These are phyloP conservation scores for Rhodotorula glutinis DNA, from an alignment of 1,284 basidiomycete species.

Conservation along the genomic window DNA sequence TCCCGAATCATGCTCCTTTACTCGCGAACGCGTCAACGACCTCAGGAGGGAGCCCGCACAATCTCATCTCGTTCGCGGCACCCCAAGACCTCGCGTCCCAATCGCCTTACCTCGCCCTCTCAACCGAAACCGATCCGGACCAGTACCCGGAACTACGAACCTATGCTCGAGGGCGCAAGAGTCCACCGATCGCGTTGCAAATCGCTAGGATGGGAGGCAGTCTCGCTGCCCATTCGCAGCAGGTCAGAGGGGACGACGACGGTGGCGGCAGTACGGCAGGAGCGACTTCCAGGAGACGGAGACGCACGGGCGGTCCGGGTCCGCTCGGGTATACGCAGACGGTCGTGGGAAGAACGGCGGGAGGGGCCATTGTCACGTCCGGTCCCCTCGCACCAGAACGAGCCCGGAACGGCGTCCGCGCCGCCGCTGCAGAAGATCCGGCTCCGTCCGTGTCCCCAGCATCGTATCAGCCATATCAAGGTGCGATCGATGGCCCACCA, in stretches of 20 bases:
- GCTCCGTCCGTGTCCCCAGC: no score
- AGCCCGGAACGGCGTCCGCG: no score
- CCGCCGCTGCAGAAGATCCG: no score
- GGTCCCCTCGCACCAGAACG: no score
- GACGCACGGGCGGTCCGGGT: conserved; percentile 45
- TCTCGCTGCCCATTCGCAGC: conserved; percentile 44
- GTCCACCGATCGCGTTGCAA: conserved; percentile 57
- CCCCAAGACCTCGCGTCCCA: conserved; percentile 57
- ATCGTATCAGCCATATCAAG: no score
- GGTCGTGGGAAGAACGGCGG: no score
- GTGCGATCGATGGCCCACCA: neutral
- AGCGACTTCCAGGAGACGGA: conserved; percentile 47
- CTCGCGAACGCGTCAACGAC: neutral
- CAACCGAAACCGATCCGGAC: conserved; percentile 70
- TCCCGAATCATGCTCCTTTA: conserved; percentile 72
- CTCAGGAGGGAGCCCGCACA: conserved; percentile 22
- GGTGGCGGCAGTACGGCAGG: neutral
- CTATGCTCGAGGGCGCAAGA: conserved; percentile 55
- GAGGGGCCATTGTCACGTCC: no score
- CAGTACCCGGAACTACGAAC: conserved; percentile 69
- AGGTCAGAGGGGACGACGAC: no score
- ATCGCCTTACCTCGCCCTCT: conserved; percentile 75
- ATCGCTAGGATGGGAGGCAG: conserved; percentile 14
- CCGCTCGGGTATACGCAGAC: no score
- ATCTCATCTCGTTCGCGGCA: conserved; percentile 68